Conservation (phyloP, 208 protist genomes). For the Acanthamoeba lenticulata region DNA sequence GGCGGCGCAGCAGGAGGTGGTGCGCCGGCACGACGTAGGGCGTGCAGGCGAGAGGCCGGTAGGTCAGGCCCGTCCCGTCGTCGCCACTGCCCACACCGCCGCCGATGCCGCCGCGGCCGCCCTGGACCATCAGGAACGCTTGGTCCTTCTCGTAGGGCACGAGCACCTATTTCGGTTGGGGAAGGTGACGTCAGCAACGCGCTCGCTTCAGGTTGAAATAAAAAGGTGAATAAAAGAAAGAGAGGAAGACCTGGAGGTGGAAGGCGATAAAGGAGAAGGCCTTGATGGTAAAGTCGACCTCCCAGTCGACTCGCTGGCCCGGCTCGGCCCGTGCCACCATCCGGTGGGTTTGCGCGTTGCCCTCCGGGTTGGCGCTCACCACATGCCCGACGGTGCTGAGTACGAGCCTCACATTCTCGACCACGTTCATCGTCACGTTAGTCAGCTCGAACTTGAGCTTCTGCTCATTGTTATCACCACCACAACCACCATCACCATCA, state of each 20-base stretch:
- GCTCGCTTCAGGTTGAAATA: too few species aligned
- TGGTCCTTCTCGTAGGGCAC: constrained; percentile 25
- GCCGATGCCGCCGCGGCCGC: not conserved
- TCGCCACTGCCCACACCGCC: not conserved
- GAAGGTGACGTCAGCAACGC: too few species aligned
- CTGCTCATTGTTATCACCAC: not conserved
- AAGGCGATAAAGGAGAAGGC: constrained; percentile 33
- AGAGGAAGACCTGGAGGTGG: not conserved
- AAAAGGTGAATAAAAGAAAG: too few species aligned
- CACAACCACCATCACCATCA: not conserved
- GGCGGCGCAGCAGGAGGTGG: not conserved
- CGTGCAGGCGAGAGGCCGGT: not conserved
- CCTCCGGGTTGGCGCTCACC: not conserved
- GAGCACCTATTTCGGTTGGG: not conserved
- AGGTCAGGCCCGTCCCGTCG: not conserved
- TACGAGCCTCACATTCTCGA: not conserved
- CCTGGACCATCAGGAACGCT: constrained; percentile 2
- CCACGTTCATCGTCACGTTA: constrained; percentile 2
- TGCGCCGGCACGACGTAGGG: not conserved
- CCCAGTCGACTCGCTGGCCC: constrained; percentile 17
- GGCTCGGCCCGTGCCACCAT: not conserved
- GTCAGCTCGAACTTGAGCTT: not conserved
- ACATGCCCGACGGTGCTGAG: constrained; percentile 5
- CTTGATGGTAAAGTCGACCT: constrained; percentile 6
- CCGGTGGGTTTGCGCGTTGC: not conserved